Conservation (phyloP, 345 rosid genomes). For the Sonneratia alba region DNA sequence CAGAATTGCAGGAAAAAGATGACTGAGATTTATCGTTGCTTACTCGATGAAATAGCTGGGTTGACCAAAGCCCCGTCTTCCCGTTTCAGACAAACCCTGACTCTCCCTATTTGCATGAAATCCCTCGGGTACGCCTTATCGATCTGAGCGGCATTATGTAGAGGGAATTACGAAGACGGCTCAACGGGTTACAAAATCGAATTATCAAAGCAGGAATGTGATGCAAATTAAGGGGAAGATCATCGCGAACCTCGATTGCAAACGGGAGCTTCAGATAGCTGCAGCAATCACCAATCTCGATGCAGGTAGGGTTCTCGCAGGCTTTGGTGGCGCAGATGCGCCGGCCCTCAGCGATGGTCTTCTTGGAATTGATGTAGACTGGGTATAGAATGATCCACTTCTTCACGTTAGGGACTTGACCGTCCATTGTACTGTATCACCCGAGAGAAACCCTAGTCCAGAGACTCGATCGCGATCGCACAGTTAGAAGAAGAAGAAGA, state of each 20-base stretch:
- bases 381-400: slow-evolving; percentile 87
- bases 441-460: neutral
- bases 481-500: neutral
- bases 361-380: slow-evolving; percentile 79
- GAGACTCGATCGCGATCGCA: neutral
- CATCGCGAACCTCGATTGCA: slow-evolving; percentile 57
- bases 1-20: neutral
- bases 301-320: slow-evolving; percentile 78
- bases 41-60: slow-evolving; percentile 76
- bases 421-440: slow-evolving; percentile 32
- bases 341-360: slow-evolving; percentile 85
- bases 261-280: slow-evolving; percentile 49
- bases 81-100: slow-evolving; percentile 63
- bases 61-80: slow-evolving; percentile 76
- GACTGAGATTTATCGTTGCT: slow-evolving; percentile 13
- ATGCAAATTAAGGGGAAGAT: neutral
- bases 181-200: neutral
- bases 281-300: slow-evolving; percentile 86
- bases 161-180: neutral
- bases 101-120: slow-evolving; percentile 92
- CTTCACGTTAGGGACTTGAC: slow-evolving; percentile 31
- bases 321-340: slow-evolving; percentile 55
- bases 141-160: slow-evolving; percentile 28
- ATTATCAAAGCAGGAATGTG: neutral
- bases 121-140: slow-evolving; percentile 93